Base-by-base conservation (phyloP, 257 asterid genomes). In the Solanum virginianum region DNA sequence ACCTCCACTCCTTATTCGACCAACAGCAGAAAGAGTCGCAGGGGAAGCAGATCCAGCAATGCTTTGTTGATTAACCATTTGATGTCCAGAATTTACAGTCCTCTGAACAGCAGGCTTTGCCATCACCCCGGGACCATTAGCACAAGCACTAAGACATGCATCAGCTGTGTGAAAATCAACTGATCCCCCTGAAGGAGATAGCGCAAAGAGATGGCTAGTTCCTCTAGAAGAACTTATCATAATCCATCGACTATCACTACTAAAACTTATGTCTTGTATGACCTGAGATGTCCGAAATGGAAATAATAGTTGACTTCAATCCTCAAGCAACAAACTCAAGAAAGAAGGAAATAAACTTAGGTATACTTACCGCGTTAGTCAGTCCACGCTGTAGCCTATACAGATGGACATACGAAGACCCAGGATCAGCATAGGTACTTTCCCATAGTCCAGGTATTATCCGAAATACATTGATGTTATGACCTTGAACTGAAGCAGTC, bases 401-500 rank as follows among this genome's bases (percentile, higher is more conserved):
- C 63, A 96, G 97, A 87, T 94, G 98, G 84, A 87, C 90, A 72
- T 93, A 88, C 16, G 91, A 88, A 72, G 88, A 79, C 81, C 88
- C 87, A 80, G 94, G 88, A 87, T 92, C 91, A 81, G 83, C 85
- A 79, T 84, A 84, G 45, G 83, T 81, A 80, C 49, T 54, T 85
- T 60, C 82, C n/a, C 86, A 88, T 13, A 20, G 80, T 70, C 89
- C 90, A 24, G 98, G 97, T 87, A 90, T 82, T 87, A 96, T 90
- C 24, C 91, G 92, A 82, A 91, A 96, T 84, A 96, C 98, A 90
- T 87, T 96, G 60, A 96, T 92, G 85, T 94, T 96, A 89, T 96
- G 99, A 68, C 99, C 99, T 84, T 92, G 97, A 87, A 93, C 91
- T 14, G 99, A 96, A 86, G 98, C 98, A 0, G 98, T 94, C 86